phyloP scores from a whole-genome alignment of 371 early-diverging fungal species.

The Mortierella sp. region DNA sequence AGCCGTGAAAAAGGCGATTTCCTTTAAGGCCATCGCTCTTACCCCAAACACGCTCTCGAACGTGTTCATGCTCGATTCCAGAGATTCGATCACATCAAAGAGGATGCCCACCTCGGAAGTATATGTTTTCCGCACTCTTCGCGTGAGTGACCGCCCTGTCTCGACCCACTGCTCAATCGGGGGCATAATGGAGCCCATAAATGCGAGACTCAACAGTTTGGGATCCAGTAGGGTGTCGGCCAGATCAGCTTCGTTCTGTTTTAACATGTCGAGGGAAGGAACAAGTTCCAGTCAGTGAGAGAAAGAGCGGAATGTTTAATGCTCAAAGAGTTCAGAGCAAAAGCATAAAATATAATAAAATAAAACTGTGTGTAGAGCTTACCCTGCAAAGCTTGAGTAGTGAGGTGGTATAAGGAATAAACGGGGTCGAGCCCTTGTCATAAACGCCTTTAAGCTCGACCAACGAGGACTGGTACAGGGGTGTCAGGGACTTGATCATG shows the following conservation, averaged over 20 bases:
- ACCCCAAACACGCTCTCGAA: constrained; percentile 55
- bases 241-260: constrained; percentile 51
- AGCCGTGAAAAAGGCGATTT: too few relatives aligned
- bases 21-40: too few relatives aligned
- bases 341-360: neutral
- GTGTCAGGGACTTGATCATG: constrained; percentile 46
- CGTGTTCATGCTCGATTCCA: constrained; percentile 48
- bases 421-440: constrained; percentile 47
- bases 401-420: constrained; percentile 45
- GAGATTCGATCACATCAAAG: constrained; percentile 45
- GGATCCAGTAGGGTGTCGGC: constrained; percentile 46
- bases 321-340: neutral
- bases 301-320: neutral
- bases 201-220: constrained; percentile 45
- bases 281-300: neutral
- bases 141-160: constrained; percentile 32
- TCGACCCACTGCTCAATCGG: constrained; percentile 55
- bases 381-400: constrained; percentile 54
- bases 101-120: constrained; percentile 44
- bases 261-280: neutral
- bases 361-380: neutral
- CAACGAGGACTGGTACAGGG: constrained; percentile 44
- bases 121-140: constrained; percentile 36
- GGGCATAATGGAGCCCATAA: constrained; percentile 55
- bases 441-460: constrained; percentile 47